Base-by-base conservation (phyloP, 352 stramenopile species). In the Thalassiosira mediterranea region DNA sequence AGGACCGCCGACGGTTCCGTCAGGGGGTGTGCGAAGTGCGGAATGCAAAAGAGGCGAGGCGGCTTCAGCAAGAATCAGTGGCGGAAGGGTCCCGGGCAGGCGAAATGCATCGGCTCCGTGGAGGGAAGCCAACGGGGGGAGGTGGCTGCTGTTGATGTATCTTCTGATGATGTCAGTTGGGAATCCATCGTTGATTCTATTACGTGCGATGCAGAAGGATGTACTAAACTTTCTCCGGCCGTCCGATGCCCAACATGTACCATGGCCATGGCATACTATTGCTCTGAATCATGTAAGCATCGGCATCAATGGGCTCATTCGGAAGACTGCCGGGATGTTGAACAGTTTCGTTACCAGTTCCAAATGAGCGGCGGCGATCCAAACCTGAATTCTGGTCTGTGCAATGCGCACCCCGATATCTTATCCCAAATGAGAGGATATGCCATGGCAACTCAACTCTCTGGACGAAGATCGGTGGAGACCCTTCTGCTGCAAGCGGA, bases 21-120 rank as follows among this genome's bases (percentile, higher is more conserved):
- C 17, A 28, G 42, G 48, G 61, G 61, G 23, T 71, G 61, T 46
- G 29, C 26, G 1, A 32, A 34, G 0, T 71, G 61, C 31, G 61
- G 61, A 7, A 2, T 65, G 17, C 21, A 61, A 28, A 66, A 64
- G 49, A 71, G 48, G 29, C 40, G 61, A 28, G 48, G 8, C 3
- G 46, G 48, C 0, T 70, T 70, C 17, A 70, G 60, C 17, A 70
- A 70, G 7, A 70, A 70, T 46, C 60, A 70, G 48, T 70, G 60
- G 60, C 19, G 42, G 46, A 70, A 70, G 31, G 60, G 60, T n/a
- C 58, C n/a, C 15, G 58, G 58, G 2, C 15, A 60, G 21, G 15
- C 58, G 8, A 67, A 60, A 31, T 67, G 58, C 32, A 58, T 13
- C 26, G 29, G 32, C 19, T 60, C 23, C 3, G 52, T 60, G 3